Percentiles rank a stretch among this genome's conserved stretches.
Conservation (phyloP, 208 protist species). For the Sergeia podlipaevii region DNA sequence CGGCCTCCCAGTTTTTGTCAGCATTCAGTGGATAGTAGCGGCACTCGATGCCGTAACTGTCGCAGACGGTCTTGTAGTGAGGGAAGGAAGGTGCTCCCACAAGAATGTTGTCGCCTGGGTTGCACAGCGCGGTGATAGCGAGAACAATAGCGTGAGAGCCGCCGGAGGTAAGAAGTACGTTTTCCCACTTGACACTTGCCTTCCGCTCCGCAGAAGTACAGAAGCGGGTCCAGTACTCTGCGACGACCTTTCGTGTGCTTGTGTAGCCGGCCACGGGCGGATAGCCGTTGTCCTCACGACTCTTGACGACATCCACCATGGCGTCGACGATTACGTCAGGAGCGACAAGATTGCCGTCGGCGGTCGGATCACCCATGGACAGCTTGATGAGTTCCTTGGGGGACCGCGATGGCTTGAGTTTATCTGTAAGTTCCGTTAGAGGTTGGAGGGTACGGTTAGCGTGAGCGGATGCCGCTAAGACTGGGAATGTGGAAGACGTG, state of each 20-base stretch:
- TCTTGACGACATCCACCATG: slow-evolving; percentile 26
- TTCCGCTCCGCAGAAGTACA: not conserved
- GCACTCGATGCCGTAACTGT: slow-evolving; percentile 42
- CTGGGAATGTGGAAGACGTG: too few relatives aligned
- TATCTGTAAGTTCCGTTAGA: slow-evolving; percentile 20
- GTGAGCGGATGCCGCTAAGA: slow-evolving; percentile 4
- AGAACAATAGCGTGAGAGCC: slow-evolving; percentile 82
- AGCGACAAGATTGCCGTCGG: slow-evolving; percentile 51
- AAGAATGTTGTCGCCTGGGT: slow-evolving; percentile 79
- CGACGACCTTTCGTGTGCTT: slow-evolving; percentile 23
- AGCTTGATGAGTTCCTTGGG: slow-evolving; percentile 16
- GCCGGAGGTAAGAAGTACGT: slow-evolving; percentile 63
- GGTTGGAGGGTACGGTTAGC: slow-evolving; percentile 13
- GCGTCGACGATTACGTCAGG: slow-evolving; percentile 20
- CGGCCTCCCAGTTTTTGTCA: slow-evolving; percentile 84
- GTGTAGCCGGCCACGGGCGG: slow-evolving; percentile 22
- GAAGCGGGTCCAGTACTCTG: slow-evolving; percentile 16
- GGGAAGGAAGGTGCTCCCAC: slow-evolving; percentile 84
- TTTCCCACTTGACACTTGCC: slow-evolving; percentile 25
- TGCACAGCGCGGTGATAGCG: slow-evolving; percentile 46
- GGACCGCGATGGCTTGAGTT: slow-evolving; percentile 15
- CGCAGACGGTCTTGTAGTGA: slow-evolving; percentile 77
- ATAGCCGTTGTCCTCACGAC: slow-evolving; percentile 41
- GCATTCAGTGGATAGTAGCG: slow-evolving; percentile 58
- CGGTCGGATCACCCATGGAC: slow-evolving; percentile 56